These are phyloP conservation scores for Backusella parvicylindrica DNA, from an alignment of 192 early-diverging fungal species.

Conservation along the genomic window DNA sequence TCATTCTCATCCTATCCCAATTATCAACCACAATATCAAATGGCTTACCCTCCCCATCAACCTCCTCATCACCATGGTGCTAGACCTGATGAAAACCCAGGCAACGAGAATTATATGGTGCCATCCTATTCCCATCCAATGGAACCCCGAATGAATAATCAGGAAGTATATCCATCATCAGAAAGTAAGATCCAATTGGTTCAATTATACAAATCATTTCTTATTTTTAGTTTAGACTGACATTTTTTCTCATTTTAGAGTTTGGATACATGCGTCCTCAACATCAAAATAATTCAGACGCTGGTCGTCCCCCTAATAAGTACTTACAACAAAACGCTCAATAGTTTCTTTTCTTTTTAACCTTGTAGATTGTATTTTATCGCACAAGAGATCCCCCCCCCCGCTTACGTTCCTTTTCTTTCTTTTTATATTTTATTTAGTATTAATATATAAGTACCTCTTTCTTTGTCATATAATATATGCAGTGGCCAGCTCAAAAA, in stretches of 20 bases:
- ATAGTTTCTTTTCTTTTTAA: not conserved
- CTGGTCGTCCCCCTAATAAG: not conserved
- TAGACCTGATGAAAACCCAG: not conserved
- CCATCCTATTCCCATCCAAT: not conserved
- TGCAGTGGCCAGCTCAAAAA: not conserved
- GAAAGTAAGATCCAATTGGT: not conserved
- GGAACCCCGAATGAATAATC: not conserved
- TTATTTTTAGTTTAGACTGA: not conserved
- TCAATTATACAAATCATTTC: not conserved
- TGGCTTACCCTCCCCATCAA: not conserved
- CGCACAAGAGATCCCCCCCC: not conserved
- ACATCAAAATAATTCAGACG: not conserved
- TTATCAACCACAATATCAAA: not conserved
- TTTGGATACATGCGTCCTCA: slow-evolving; percentile 4
- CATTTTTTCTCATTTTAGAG: not conserved
- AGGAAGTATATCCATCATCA: not conserved
- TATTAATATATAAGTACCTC: not conserved
- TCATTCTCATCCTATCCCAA: not conserved
- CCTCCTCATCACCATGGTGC: not conserved
- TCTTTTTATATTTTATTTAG: not conserved
- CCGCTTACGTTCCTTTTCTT: not conserved
- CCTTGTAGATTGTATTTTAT: not conserved
- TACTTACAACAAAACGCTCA: not conserved
- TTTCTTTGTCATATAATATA: not conserved
- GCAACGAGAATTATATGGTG: not conserved